These are phyloP conservation scores for Skeletonema grethae DNA, from an alignment of 108 stramenopile species.

Conservation along the genomic window DNA sequence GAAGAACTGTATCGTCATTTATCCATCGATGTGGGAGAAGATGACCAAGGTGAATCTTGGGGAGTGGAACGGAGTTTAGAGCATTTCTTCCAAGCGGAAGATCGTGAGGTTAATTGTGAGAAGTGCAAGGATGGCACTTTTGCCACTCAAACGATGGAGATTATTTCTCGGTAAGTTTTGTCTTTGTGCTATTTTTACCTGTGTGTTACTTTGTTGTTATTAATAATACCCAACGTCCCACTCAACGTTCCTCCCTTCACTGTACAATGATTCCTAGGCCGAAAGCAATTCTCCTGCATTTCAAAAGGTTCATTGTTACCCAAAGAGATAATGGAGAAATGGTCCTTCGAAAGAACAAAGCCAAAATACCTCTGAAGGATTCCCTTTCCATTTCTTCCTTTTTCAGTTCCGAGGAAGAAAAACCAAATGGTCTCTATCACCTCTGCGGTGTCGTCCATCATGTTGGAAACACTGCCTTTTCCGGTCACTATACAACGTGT, in stretches of 20 bases:
- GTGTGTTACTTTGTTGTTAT: no score
- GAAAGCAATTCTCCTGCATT: constrained; percentile 69
- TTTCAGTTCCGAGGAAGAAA: constrained; percentile 10
- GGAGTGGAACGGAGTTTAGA: constrained; percentile 58
- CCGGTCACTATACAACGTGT: constrained; percentile 79
- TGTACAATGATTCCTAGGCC: constrained; percentile 38
- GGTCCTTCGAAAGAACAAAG: constrained; percentile 61
- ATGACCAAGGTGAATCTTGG: constrained; percentile 37
- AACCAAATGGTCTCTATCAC: constrained; percentile 25
- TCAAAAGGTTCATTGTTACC: constrained; percentile 79
- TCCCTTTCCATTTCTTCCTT: constrained; percentile 38
- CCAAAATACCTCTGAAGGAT: constrained; percentile 45
- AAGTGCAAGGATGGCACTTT: constrained; percentile 66
- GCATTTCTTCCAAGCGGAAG: constrained; percentile 75
- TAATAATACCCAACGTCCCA: not conserved
- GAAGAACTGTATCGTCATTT: constrained; percentile 82
- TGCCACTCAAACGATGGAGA: constrained; percentile 69
- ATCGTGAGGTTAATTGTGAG: constrained; percentile 85
- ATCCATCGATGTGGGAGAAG: constrained; percentile 63
- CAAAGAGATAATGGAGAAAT: constrained; percentile 47
- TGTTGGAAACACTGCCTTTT: constrained; percentile 62
- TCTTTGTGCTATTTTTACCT: not conserved
- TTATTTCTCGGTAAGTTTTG: constrained; percentile 48
- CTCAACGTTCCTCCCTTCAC: not conserved
- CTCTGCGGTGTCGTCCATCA: constrained; percentile 73